A percentile compares a stretch with the other conserved stretches of the same genome.
Conservation (phyloP, 306 rosid species). For the Mucuna pruriens region DNA sequence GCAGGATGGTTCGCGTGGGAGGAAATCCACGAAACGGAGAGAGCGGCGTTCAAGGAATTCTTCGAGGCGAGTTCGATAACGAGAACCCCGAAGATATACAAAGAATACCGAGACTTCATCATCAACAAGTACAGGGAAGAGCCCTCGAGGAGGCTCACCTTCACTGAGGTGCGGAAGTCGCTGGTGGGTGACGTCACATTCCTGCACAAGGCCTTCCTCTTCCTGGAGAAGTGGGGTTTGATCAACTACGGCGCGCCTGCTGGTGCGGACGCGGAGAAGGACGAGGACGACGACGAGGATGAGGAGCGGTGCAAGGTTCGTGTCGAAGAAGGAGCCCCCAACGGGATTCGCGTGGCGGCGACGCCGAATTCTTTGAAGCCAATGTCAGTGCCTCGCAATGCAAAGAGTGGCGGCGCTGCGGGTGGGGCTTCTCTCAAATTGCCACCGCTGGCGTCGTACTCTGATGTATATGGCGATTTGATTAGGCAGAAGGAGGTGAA, state of each 20-base stretch:
- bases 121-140: slow-evolving; percentile 90
- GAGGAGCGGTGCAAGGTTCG: slow-evolving; percentile 52
- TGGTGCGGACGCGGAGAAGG: slow-evolving; percentile 18
- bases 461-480: slow-evolving; percentile 65
- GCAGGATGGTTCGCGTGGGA: slow-evolving; percentile 97
- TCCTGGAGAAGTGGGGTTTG: slow-evolving; percentile 79
- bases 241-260: slow-evolving; percentile 65
- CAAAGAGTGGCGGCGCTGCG: slow-evolving; percentile 32
- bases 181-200: slow-evolving; percentile 84
- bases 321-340: slow-evolving; percentile 81
- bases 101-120: slow-evolving; percentile 85
- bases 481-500: slow-evolving; percentile 48
- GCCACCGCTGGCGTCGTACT: slow-evolving; percentile 74
- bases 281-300: slow-evolving; percentile 39
- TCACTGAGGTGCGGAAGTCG: slow-evolving; percentile 85
- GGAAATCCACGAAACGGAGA: slow-evolving; percentile 85
- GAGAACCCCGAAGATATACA: slow-evolving; percentile 74
- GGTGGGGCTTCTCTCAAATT: slow-evolving; percentile 47
- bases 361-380: slow-evolving; percentile 81
- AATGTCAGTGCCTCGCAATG: slow-evolving; percentile 41
- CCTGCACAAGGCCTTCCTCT: slow-evolving; percentile 76
- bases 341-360: slow-evolving; percentile 80
- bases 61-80: slow-evolving; percentile 77
- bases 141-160: slow-evolving; percentile 78
- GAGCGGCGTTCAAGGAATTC: slow-evolving; percentile 62